Evolutionary conservation across 257 asterid genomes (phyloP).

Genomic region (Solanum acaule): DNA sequence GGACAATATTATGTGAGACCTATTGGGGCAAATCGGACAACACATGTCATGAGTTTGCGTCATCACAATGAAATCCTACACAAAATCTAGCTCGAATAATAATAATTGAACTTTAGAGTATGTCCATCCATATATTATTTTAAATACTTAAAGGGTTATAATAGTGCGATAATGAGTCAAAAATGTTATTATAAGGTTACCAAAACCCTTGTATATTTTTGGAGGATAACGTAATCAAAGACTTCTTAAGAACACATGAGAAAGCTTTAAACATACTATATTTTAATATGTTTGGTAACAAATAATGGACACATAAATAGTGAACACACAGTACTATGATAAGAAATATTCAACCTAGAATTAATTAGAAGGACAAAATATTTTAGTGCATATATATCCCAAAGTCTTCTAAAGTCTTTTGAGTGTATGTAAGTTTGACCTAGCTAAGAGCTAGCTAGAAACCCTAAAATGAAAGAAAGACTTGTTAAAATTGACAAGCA

Average conservation of each 20-base stretch:
- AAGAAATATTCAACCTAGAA: neutral
- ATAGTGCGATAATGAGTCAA: neutral
- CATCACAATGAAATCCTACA: neutral
- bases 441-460: neutral
- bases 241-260: neutral
- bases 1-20: neutral
- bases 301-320: neutral
- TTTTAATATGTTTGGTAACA: neutral
- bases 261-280: neutral
- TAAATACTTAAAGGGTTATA: neutral
- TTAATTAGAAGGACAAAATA: neutral
- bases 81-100: neutral
- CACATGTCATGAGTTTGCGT: neutral
- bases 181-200: neutral
- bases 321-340: neutral
- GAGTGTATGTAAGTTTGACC: neutral
- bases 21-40: neutral
- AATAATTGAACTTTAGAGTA: neutral
- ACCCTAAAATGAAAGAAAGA: neutral
- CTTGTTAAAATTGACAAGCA: neutral
- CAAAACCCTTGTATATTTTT: neutral
- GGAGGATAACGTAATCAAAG: neutral
- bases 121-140: neutral
- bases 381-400: neutral
- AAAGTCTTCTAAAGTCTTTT: neutral